These are phyloP conservation scores for Bipolaris sorokiniana DNA, from an alignment of 2,329 filamentous ascomycete genomes.

Conservation along the genomic window DNA sequence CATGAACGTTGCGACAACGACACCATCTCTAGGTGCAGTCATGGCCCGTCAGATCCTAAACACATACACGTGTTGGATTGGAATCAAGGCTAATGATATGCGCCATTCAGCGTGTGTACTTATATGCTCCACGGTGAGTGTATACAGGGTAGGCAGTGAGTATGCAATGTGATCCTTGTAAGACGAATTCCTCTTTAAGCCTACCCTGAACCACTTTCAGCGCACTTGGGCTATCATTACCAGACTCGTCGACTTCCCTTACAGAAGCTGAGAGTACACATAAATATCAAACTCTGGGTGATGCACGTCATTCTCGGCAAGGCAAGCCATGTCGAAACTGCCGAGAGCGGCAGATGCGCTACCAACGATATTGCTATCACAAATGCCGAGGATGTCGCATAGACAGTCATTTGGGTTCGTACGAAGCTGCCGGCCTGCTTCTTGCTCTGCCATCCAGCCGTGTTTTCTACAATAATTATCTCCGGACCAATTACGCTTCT, in stretches of 20 bases:
- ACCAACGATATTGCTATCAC: neutral
- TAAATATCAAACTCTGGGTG: neutral
- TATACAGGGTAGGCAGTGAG: no score
- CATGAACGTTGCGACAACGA: no score
- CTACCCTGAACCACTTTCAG: no score
- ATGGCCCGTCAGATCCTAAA: no score
- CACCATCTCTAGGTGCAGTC: no score
- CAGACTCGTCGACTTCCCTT: no score
- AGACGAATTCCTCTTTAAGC: neutral
- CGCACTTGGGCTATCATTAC: neutral
- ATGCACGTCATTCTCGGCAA: neutral
- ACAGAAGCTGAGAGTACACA: neutral
- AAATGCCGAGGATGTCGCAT: neutral
- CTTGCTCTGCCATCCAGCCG: neutral
- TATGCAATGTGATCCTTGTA: neutral
- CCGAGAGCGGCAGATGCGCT: neutral
- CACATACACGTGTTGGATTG: no score
- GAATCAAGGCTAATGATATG: no score
- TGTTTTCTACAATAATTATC: neutral
- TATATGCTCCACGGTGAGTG: neutral
- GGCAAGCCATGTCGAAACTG: neutral
- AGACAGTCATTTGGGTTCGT: neutral
- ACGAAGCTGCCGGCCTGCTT: neutral
- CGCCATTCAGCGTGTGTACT: neutral
- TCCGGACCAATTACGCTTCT: neutral